Evolutionary conservation across 108 stramenopile genomes (phyloP).

Genomic region (Schizochytrium sp.): DNA sequence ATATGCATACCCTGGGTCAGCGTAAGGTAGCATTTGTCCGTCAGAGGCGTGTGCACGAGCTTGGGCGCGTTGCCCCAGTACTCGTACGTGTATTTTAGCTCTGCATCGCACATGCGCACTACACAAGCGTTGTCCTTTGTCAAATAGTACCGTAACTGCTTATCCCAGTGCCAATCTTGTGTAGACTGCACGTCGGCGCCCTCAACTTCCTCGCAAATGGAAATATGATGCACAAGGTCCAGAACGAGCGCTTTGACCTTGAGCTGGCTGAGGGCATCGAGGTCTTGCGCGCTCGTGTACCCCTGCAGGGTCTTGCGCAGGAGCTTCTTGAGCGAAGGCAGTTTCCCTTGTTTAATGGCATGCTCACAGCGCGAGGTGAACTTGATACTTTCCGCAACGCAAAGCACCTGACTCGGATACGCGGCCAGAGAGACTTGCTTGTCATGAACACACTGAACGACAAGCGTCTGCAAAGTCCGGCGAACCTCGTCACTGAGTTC

Average conservation of each 20-base stretch:
- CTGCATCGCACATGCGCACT: conserved; percentile 38
- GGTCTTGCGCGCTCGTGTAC: conserved; percentile 44
- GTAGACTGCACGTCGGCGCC: background rate
- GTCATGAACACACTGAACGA: conserved; percentile 29
- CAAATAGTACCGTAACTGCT: conserved; percentile 55
- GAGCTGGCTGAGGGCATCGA: conserved; percentile 48
- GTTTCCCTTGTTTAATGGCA: conserved; percentile 23
- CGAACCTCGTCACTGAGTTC: conserved; percentile 44
- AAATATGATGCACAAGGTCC: conserved; percentile 53
- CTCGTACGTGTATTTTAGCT: conserved; percentile 54
- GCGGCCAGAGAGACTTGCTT: conserved; percentile 17
- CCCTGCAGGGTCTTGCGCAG: conserved; percentile 35
- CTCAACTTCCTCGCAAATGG: conserved; percentile 46
- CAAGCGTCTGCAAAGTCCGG: conserved; percentile 35
- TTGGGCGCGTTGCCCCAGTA: conserved; percentile 59
- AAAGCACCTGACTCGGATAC: conserved; percentile 43
- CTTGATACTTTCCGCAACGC: conserved; percentile 45
- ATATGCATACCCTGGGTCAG: conserved; percentile 59
- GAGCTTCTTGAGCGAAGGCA: conserved; percentile 23
- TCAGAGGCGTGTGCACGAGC: conserved; percentile 60
- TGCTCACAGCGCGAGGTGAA: conserved; percentile 47
- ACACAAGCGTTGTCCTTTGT: background rate
- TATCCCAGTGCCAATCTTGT: conserved; percentile 53
- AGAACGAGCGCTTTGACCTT: conserved; percentile 56
- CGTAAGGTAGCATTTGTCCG: conserved; percentile 59